Base-by-base conservation (phyloP, 2,329 filamentous ascomycete genomes). In the Hypoxylon sp. region DNA sequence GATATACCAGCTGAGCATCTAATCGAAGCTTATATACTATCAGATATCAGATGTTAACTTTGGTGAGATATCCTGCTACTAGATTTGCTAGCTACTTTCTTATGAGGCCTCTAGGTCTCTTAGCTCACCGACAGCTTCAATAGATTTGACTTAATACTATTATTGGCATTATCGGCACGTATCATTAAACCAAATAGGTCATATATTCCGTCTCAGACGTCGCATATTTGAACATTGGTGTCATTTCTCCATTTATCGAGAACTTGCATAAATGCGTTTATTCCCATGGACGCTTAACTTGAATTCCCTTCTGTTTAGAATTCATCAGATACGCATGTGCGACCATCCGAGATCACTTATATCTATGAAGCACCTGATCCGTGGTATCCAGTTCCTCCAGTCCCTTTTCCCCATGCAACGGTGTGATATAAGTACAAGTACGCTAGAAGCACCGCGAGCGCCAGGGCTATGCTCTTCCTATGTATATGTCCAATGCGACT, bases 391-490 rank as follows among this genome's bases (percentile, higher is more conserved):
- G 60, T 68, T 51, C 65, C 33, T 57, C 65, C 48, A 40, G 20
- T 50, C 58, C 59, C 54, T 3, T 35, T 60, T 63, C 25, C 55
- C 64, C 54, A 68, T 69, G 59, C 56, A 35, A 69, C 61, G 58
- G 58, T 63, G 44, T 66, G 56, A 64, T 69, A 69, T 71, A 69
- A 61, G 44, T 71, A 71, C 66, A 69, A 61, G 59, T 62, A 68
- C 68, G 62, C 61, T 62, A 66, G 54, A 69, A 69, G 59, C 66
- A 69, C 66, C 69, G 59, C 62, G 42, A 69, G 69, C 69, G 63
- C 69, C 69, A 60, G 49, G 46, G 66, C 69, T 71, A 71, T 65
- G 68, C 61, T 66, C 51, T 61, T 57, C 68, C 59, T 55, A 35
- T 65, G 57, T 51, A 37, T 58, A 58, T 31, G 37, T 56, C 61